Evolutionary conservation across 139 green algal genomes (phyloP).

Genomic region (Chlorella vulgaris): DNA sequence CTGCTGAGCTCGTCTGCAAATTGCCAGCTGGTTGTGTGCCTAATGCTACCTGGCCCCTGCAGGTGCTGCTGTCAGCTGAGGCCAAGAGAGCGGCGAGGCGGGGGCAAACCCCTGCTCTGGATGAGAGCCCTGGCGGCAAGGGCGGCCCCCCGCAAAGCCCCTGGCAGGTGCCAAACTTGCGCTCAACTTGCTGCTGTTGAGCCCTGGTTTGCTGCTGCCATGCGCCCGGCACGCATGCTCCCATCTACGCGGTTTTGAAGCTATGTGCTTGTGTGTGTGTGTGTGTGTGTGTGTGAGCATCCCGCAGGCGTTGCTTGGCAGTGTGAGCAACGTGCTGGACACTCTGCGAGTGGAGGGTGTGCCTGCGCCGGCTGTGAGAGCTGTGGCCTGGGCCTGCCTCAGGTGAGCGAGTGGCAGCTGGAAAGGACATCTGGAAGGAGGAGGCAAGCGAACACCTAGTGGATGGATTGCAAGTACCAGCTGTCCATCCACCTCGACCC

Average conservation of each 20-base stretch:
- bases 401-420: conserved; percentile 1
- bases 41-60: neutral
- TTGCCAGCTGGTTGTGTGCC: neutral
- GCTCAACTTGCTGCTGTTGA: too few species aligned
- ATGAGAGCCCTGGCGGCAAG: neutral
- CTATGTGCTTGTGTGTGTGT: neutral
- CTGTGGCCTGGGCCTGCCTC: conserved; percentile 51
- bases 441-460: too few species aligned
- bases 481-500: too few species aligned
- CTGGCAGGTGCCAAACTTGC: conserved; percentile 9
- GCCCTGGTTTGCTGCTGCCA: neutral
- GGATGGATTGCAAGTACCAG: too few species aligned
- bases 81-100: conserved; percentile 52
- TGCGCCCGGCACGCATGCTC: neutral
- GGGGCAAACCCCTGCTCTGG: neutral
- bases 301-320: conserved; percentile 50
- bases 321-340: conserved; percentile 57
- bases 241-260: too few species aligned
- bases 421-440: too few species aligned
- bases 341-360: conserved; percentile 47
- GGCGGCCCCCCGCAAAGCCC: neutral
- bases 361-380: conserved; percentile 45
- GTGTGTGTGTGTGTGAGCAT: neutral
- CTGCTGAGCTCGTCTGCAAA: neutral
- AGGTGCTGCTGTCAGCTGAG: conserved; percentile 56